These are phyloP conservation scores for Pueraria montana DNA, from an alignment of 306 rosid genomes.

Conservation along the genomic window DNA sequence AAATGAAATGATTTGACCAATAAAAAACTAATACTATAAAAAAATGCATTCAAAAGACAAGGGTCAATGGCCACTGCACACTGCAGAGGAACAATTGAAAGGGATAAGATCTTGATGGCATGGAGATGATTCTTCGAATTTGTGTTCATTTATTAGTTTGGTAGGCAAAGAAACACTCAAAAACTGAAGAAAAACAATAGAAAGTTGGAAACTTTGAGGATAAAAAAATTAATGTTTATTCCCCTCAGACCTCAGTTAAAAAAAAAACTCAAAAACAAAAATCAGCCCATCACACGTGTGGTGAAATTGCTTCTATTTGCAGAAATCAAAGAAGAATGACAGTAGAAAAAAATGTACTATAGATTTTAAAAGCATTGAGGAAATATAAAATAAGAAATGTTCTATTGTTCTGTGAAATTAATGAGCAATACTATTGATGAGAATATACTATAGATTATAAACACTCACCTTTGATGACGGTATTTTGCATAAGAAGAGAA, in stretches of 20 bases:
- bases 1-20: conserved; percentile 38
- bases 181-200: conserved; percentile 16
- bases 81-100: conserved; percentile 40
- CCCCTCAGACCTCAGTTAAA: background rate
- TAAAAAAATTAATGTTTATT: background rate
- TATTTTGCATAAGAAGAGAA: conserved; percentile 39
- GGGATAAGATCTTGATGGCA: conserved; percentile 43
- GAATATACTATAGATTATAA: background rate
- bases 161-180: conserved; percentile 33
- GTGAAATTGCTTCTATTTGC: background rate
- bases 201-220: conserved; percentile 25
- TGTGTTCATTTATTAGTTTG: conserved; percentile 36
- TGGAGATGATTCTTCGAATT: conserved; percentile 32
- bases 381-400: background rate
- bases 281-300: background rate
- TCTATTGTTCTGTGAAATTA: background rate
- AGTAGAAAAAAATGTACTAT: background rate
- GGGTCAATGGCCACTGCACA: conserved; percentile 37
- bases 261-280: background rate
- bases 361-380: background rate
- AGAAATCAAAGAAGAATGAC: background rate
- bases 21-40: background rate
- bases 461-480: conserved; percentile 49
- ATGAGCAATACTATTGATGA: background rate
- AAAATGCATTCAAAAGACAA: conserved; percentile 45